These are phyloP conservation scores for Meyerozyma smithsonii DNA, from an alignment of 1,139 yeast species.

Conservation along the genomic window DNA sequence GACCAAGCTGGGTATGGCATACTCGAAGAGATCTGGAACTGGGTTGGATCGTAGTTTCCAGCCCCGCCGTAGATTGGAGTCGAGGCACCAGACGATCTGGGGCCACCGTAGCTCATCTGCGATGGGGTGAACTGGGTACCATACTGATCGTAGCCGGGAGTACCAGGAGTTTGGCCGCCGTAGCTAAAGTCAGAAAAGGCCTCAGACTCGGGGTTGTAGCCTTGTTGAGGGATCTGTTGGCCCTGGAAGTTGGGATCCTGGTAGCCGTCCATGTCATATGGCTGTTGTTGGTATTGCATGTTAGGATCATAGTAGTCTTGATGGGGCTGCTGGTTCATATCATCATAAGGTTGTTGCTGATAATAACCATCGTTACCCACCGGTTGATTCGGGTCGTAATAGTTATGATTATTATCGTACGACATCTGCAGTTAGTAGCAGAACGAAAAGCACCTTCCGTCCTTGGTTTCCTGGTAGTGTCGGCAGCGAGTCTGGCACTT, in stretches of 20 bases:
- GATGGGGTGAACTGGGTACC: slow-evolving; percentile 80
- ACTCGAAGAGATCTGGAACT: slow-evolving; percentile 53
- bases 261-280: slow-evolving; percentile 46
- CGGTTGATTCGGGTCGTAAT: slow-evolving; percentile 45
- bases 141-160: slow-evolving; percentile 67
- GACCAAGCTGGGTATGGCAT: slow-evolving; percentile 37
- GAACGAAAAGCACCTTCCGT: background rate
- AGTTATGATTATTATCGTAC: slow-evolving; percentile 48
- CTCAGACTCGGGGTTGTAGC: slow-evolving; percentile 59
- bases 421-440: slow-evolving; percentile 41
- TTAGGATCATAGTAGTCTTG: slow-evolving; percentile 44
- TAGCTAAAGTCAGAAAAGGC: slow-evolving; percentile 76
- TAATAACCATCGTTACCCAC: slow-evolving; percentile 41
- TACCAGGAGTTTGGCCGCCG: slow-evolving; percentile 68
- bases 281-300: slow-evolving; percentile 51
- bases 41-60: slow-evolving; percentile 61
- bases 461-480: too few relatives aligned
- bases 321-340: slow-evolving; percentile 18
- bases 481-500: background rate
- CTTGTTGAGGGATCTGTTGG: slow-evolving; percentile 40
- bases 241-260: slow-evolving; percentile 25
- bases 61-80: slow-evolving; percentile 87
- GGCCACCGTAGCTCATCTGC: slow-evolving; percentile 79
- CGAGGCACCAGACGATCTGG: slow-evolving; percentile 88
- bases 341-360: slow-evolving; percentile 44